Conservation (phyloP, 169 alveolate species). For the Plasmodium vinckei region DNA sequence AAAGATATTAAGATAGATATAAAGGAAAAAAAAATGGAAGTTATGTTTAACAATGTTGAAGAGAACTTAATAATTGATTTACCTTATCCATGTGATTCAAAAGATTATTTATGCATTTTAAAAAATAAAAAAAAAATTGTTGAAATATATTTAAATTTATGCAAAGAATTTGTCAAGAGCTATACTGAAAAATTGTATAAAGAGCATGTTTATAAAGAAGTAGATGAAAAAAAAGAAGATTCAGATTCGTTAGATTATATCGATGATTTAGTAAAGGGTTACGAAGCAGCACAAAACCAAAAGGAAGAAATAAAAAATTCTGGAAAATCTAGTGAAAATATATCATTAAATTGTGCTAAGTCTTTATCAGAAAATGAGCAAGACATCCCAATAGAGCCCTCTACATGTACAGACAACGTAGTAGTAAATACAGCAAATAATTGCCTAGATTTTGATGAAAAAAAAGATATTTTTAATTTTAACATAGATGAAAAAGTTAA, state of each 20-base stretch:
- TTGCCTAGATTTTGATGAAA: background rate
- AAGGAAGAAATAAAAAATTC: background rate
- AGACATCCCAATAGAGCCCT: too few species aligned
- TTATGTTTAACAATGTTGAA: slow-evolving; percentile 33
- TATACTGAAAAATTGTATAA: slow-evolving; percentile 33
- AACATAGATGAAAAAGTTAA: background rate
- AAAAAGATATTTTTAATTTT: slow-evolving; percentile 15
- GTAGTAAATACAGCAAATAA: background rate
- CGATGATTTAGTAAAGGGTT: slow-evolving; percentile 31
- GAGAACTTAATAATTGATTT: slow-evolving; percentile 38
- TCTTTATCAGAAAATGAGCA: background rate
- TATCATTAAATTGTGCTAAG: too few species aligned
- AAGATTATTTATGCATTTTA: slow-evolving; percentile 41
- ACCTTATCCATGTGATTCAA: slow-evolving; percentile 43
- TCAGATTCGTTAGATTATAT: slow-evolving; percentile 30
- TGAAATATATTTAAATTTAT: slow-evolving; percentile 44
- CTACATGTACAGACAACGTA: too few species aligned
- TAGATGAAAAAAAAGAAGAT: slow-evolving; percentile 2
- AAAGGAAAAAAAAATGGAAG: slow-evolving; percentile 11
- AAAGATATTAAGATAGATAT: slow-evolving; percentile 19
- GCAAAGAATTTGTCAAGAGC: slow-evolving; percentile 25
- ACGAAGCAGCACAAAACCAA: slow-evolving; percentile 4
- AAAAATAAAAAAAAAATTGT: slow-evolving; percentile 27
- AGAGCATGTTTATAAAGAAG: background rate
- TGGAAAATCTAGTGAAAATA: background rate